Conservation (phyloP, 1,139 yeast species). For the Saccharomyces hybrid region DNA sequence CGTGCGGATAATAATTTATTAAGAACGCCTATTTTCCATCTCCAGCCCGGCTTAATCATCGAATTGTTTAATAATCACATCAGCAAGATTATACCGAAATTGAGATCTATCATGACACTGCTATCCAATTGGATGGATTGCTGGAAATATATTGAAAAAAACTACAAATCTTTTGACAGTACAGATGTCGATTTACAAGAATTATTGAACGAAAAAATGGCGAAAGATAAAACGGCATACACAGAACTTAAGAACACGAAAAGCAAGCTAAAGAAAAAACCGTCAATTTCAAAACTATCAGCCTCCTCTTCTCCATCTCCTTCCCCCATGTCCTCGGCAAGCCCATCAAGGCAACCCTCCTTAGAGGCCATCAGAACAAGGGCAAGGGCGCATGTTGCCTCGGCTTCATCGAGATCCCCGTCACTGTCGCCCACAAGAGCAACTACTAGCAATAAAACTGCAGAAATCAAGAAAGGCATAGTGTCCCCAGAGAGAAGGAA, state of each 20-base stretch:
- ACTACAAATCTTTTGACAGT: conserved; percentile 9
- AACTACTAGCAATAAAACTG: neutral
- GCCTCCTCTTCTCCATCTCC: conserved; percentile 8
- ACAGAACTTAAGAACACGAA: conserved; percentile 11
- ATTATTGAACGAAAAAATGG: conserved; percentile 23
- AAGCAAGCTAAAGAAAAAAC: conserved; percentile 3
- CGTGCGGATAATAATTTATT: neutral
- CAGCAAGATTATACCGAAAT: conserved; percentile 9
- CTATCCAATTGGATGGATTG: conserved; percentile 16
- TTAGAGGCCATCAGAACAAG: neutral
- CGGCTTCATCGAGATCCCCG: neutral
- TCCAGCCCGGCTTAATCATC: conserved; percentile 13
- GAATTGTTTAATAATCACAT: conserved; percentile 14
- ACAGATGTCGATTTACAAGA: conserved; percentile 13
- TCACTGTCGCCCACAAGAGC: neutral
- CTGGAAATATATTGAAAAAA: conserved; percentile 24
- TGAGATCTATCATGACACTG: conserved; percentile 11
- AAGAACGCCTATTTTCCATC: conserved; percentile 7
- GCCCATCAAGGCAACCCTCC: neutral
- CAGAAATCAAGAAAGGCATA: neutral
- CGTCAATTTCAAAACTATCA: conserved; percentile 2
- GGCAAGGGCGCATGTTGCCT: neutral
- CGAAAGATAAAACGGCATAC: conserved; percentile 22
- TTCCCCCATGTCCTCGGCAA: conserved; percentile 6
- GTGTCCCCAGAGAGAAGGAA: conserved; percentile 8